These are phyloP conservation scores for Amphicarpaea edgeworthii DNA, from an alignment of 306 rosid species.

Conservation along the genomic window DNA sequence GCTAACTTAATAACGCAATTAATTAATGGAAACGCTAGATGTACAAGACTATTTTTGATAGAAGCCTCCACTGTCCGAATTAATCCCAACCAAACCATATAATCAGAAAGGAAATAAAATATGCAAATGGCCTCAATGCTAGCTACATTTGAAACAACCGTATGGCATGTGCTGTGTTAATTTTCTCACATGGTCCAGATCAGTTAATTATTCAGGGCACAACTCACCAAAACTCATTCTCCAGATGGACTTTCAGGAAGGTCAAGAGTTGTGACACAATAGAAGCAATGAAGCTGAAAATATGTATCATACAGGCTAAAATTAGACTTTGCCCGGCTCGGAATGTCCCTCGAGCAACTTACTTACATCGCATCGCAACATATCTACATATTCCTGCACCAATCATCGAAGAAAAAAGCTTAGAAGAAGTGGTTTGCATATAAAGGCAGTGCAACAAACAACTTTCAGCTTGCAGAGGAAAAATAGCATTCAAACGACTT, in stretches of 20 bases:
- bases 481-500: constrained; percentile 36
- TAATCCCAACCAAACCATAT: constrained; percentile 25
- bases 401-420: constrained; percentile 4
- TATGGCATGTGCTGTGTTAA: constrained; percentile 11
- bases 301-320: constrained; percentile 30
- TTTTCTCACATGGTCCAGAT: constrained; percentile 43
- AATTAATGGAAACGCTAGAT: no score
- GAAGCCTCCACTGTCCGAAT: no score
- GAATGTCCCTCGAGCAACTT: constrained; percentile 55
- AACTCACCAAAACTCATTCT: constrained; percentile 38
- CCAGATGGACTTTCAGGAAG: constrained; percentile 33
- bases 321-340: constrained; percentile 51
- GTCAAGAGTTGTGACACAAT: constrained; percentile 15
- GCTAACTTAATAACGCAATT: no score
- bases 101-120: constrained; percentile 13
- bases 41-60: no score
- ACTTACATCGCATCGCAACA: constrained; percentile 62
- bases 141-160: constrained; percentile 39
- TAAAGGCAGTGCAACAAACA: constrained; percentile 28
- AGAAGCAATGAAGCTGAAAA: constrained; percentile 39
- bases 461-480: constrained; percentile 1
- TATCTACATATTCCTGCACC: constrained; percentile 79
- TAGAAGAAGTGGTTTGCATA: not conserved
- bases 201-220: constrained; percentile 27
- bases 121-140: constrained; percentile 34